Percentiles rank a stretch among this genome's conserved stretches.
Evolutionary conservation across 2,329 filamentous ascomycete species (phyloP).

Genomic region (Immersiporthe knoxdaviesiana): DNA sequence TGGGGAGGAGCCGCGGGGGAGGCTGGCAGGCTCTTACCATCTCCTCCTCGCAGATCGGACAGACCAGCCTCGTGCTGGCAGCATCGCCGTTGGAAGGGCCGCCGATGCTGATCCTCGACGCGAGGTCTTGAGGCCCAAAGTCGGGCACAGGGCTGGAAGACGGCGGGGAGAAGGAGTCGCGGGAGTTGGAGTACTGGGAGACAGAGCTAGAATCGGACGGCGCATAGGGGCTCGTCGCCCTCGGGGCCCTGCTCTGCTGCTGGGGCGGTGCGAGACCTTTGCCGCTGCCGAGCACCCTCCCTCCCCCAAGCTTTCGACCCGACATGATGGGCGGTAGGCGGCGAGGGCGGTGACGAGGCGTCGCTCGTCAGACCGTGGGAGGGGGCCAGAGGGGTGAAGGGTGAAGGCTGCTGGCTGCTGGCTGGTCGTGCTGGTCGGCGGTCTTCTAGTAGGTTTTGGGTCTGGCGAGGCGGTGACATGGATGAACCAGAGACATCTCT

Average conservation of each 20-base stretch:
- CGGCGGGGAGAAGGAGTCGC: slow-evolving; percentile 56
- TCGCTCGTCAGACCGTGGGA: slow-evolving; percentile 4
- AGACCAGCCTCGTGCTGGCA: slow-evolving; percentile 72
- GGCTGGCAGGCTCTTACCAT: slow-evolving; percentile 66
- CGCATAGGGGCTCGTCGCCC: slow-evolving; percentile 53
- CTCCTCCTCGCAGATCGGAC: slow-evolving; percentile 97
- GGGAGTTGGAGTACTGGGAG: slow-evolving; percentile 72
- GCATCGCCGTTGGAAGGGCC: slow-evolving; percentile 58
- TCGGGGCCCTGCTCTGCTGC: slow-evolving; percentile 34
- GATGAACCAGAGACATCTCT: slow-evolving; percentile 14
- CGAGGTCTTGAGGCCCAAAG: slow-evolving; percentile 72
- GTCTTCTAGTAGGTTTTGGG: neutral
- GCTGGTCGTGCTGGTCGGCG: neutral
- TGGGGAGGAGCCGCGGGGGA: too few species aligned
- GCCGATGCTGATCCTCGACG: slow-evolving; percentile 75
- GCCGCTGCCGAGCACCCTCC: slow-evolving; percentile 86
- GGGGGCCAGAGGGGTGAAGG: slow-evolving; percentile 7
- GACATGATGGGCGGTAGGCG: slow-evolving; percentile 63
- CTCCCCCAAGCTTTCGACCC: slow-evolving; percentile 85
- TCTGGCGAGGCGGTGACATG: neutral
- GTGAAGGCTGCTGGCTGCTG: neutral
- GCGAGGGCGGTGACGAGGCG: slow-evolving; percentile 11
- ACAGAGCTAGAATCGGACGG: slow-evolving; percentile 69
- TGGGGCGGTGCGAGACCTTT: slow-evolving; percentile 74
- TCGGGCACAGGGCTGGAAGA: slow-evolving; percentile 65